Conservation (phyloP, 345 rosid species). For the Mangifera indica region DNA sequence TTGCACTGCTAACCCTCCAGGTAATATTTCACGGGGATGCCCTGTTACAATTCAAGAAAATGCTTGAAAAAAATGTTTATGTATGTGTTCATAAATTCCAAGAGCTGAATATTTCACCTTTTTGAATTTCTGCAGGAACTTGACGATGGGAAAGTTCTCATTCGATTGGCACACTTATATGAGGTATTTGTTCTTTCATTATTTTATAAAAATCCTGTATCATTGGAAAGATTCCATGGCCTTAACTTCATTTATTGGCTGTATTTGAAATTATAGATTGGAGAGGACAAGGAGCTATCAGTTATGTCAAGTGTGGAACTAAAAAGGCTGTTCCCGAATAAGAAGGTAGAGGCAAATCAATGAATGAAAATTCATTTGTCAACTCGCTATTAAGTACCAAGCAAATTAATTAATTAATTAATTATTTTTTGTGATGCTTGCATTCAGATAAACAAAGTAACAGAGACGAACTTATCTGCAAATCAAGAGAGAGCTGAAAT, state of each 20-base stretch:
- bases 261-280: slow-evolving; percentile 40
- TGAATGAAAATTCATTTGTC: background rate
- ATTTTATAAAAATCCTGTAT: background rate
- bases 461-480: slow-evolving; percentile 51
- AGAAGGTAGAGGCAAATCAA: slow-evolving; percentile 40
- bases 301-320: slow-evolving; percentile 63
- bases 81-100: background rate
- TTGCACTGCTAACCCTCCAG: slow-evolving; percentile 45
- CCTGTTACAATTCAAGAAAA: background rate
- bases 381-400: background rate
- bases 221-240: background rate
- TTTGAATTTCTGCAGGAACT: slow-evolving; percentile 36
- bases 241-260: too few species aligned
- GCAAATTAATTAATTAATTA: background rate
- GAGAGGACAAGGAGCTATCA: slow-evolving; percentile 80
- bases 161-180: slow-evolving; percentile 51
- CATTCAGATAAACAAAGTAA: slow-evolving; percentile 37
- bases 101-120: background rate
- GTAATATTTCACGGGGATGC: slow-evolving; percentile 13
- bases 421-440: background rate
- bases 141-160: slow-evolving; percentile 43
- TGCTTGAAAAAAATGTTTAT: background rate
- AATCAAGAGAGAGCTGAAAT: slow-evolving; percentile 57
- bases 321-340: slow-evolving; percentile 54
- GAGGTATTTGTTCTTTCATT: slow-evolving; percentile 30